phyloP scores from a whole-genome alignment of 75 land plant species.

The Larix kaempferi region DNA sequence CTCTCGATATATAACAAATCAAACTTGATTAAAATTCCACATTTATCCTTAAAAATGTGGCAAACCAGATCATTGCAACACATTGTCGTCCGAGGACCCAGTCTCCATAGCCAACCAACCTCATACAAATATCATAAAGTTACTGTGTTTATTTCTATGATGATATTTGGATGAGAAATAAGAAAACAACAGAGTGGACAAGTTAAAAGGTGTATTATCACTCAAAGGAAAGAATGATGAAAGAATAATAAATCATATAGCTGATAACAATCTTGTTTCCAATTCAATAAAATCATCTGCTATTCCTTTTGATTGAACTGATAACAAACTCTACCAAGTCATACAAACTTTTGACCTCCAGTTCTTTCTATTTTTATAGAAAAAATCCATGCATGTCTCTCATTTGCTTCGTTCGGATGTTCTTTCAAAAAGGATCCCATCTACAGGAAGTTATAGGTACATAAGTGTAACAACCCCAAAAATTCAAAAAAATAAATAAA shows the following conservation, averaged over 20 bases:
- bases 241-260: slow-evolving; percentile 3
- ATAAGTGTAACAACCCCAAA: background rate
- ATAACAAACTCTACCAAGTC: background rate
- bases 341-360: background rate
- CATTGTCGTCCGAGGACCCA: too few species aligned
- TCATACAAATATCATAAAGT: too few species aligned
- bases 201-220: background rate
- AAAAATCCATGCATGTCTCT: background rate
- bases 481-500: too few species aligned
- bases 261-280: slow-evolving; percentile 4
- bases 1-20: too few species aligned
- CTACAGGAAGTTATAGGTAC: background rate
- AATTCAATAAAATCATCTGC: background rate
- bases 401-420: background rate
- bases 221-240: background rate
- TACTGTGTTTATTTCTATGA: too few species aligned
- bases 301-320: background rate
- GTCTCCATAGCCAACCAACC: too few species aligned
- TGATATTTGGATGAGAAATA: too few species aligned
- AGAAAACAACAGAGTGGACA: too few species aligned
- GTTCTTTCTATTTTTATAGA: background rate
- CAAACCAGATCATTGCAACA: too few species aligned
- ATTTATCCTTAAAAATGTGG: too few species aligned
- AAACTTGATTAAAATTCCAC: too few species aligned
- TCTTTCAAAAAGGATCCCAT: background rate